These are phyloP conservation scores for Wallacemonas sp. DNA, from an alignment of 208 protist species.

Conservation along the genomic window DNA sequence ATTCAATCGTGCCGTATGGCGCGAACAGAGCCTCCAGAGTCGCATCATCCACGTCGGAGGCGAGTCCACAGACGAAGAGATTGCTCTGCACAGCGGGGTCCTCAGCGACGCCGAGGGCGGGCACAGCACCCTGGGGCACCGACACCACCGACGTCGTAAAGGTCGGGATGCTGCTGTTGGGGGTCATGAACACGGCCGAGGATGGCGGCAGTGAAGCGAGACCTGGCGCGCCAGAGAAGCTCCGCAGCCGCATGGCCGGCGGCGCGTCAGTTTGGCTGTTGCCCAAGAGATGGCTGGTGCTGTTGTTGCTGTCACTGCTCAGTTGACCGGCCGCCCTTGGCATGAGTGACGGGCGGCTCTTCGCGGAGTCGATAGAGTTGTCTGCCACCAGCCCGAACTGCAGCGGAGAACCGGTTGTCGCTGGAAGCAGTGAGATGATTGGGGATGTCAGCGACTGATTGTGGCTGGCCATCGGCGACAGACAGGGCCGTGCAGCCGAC, in stretches of 20 bases:
- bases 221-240: background rate
- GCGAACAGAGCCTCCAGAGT: conserved; percentile 43
- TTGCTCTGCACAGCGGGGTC: conserved; percentile 66
- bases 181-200: background rate
- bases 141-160: background rate
- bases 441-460: too few species aligned
- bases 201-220: background rate
- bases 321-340: background rate
- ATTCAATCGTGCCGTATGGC: conserved; percentile 52
- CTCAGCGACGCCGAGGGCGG: conserved; percentile 1
- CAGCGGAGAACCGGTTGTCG: background rate
- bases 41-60: conserved; percentile 36
- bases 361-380: background rate
- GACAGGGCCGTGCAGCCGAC: too few species aligned
- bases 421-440: conserved; percentile 1
- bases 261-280: conserved; percentile 5
- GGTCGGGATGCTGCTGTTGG: background rate
- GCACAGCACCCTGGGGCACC: background rate
- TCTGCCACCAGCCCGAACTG: background rate
- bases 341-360: background rate
- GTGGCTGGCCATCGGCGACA: too few species aligned
- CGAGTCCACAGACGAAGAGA: conserved; percentile 68
- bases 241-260: background rate
- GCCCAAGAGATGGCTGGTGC: too few species aligned
- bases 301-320: too few species aligned